Percentiles rank a stretch among this genome's conserved stretches.
phyloP scores from a whole-genome alignment of 176 grass and related monocot genomes.

The Aegilops longissima region DNA sequence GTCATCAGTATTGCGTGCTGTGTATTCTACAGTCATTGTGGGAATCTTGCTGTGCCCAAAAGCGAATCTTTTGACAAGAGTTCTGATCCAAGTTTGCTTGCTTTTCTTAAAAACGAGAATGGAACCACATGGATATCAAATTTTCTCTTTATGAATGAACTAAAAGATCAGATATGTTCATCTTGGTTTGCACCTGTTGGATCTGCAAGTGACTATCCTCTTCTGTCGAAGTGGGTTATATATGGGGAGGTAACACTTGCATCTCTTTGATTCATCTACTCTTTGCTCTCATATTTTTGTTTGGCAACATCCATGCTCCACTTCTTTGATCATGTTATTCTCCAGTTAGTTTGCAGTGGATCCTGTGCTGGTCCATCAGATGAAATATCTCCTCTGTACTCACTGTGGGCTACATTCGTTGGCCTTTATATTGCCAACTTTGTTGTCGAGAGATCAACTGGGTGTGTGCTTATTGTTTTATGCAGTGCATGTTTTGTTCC shows the following conservation, averaged over 20 bases:
- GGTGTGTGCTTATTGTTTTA: conserved; percentile 52
- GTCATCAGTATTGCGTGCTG: conserved; percentile 94
- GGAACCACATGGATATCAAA: conserved; percentile 75
- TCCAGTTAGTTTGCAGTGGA: conserved; percentile 96
- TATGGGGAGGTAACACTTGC: conserved; percentile 73
- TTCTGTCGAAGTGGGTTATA: conserved; percentile 91
- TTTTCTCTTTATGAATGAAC: conserved; percentile 74
- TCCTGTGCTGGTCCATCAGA: conserved; percentile 79
- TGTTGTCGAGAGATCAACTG: conserved; percentile 92
- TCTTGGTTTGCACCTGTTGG: conserved; percentile 96
- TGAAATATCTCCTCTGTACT: conserved; percentile 97
- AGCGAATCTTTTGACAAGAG: conserved; percentile 52
- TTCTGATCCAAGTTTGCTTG: conserved; percentile 48
- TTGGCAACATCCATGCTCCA: conserved; percentile 15
- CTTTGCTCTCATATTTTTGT: not conserved
- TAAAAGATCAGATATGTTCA: conserved; percentile 95
- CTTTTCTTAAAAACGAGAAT: conserved; percentile 60
- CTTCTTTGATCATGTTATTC: conserved; percentile 49
- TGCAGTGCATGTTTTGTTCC: not conserved
- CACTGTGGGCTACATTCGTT: conserved; percentile 90
- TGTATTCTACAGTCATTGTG: conserved; percentile 90
- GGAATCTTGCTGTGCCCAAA: conserved; percentile 74
- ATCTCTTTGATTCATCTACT: conserved; percentile 30
- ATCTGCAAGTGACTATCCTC: conserved; percentile 89
- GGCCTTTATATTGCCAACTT: conserved; percentile 93